A percentile compares a stretch with the other conserved stretches of the same genome.
Evolutionary conservation across 805 yeast genomes (phyloP).

Genomic region (Kazachstania kunashirensis): DNA sequence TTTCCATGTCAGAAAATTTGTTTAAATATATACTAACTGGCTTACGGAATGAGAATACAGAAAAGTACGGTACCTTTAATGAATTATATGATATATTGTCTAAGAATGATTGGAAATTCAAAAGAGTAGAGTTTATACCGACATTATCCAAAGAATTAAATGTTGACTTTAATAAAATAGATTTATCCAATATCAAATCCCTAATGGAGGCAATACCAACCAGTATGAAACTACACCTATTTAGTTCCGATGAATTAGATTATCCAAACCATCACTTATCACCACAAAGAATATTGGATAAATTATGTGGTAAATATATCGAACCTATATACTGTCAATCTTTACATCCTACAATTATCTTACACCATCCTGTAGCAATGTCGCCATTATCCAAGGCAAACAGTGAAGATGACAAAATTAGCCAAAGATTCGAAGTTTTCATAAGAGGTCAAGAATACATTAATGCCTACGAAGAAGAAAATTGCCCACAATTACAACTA

Average conservation of each 20-base stretch:
- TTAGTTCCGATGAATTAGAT: conserved; percentile 1
- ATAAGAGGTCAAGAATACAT: conserved; percentile 72
- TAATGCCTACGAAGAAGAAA: conserved; percentile 95
- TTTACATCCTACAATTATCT: conserved; percentile 55
- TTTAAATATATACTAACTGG: conserved; percentile 31
- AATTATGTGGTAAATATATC: conserved; percentile 47
- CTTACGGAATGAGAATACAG: conserved; percentile 12
- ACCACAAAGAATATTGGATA: conserved; percentile 55
- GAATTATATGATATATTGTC: conserved; percentile 9
- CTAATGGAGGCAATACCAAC: conserved; percentile 11
- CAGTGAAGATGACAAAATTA: conserved; percentile 30
- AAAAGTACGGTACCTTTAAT: not conserved
- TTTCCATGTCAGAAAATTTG: conserved; percentile 51
- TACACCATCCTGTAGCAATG: conserved; percentile 73
- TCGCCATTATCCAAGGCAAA: conserved; percentile 82
- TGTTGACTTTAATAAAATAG: conserved; percentile 21
- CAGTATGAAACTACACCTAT: conserved; percentile 2
- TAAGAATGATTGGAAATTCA: conserved; percentile 19
- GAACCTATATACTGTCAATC: conserved; percentile 49
- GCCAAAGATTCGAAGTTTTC: conserved; percentile 77
- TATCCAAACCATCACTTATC: conserved; percentile 23
- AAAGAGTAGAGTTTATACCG: conserved; percentile 26
- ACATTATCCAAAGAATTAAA: conserved; percentile 19
- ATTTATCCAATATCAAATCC: conserved; percentile 24
- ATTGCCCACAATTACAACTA: conserved; percentile 66